A percentile compares a stretch with the other conserved stretches of the same genome.
Conservation (phyloP, 148 eudicot genomes). For the Vaccinium myrtillus region DNA sequence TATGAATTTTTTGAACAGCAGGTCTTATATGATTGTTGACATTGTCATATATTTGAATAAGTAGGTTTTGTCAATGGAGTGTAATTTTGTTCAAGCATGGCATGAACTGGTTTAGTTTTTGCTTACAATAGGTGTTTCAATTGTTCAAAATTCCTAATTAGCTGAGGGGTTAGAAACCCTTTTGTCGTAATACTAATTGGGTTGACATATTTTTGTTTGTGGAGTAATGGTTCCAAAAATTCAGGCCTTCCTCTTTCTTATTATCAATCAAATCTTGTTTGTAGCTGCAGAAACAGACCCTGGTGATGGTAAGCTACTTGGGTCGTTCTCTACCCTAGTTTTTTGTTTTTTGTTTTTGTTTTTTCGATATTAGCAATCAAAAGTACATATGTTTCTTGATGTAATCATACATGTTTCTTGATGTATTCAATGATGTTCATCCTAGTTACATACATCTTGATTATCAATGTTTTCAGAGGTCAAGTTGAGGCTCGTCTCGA, state of each 20-base stretch:
- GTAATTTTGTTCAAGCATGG: background rate
- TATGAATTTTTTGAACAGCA: no score
- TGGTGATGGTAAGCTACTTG: background rate
- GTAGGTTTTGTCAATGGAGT: background rate
- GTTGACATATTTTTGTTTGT: background rate
- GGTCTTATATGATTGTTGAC: no score
- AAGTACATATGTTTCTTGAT: background rate
- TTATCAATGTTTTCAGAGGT: background rate
- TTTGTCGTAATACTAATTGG: background rate
- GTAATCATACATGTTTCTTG: background rate
- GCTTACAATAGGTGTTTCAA: background rate
- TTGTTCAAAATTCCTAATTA: background rate
- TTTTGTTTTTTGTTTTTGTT: background rate
- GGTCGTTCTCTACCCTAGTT: background rate
- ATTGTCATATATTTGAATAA: background rate
- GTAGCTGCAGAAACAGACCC: background rate
- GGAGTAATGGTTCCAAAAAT: background rate
- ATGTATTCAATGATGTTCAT: background rate
- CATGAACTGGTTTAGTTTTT: background rate
- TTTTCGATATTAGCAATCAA: background rate
- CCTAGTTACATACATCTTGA: background rate
- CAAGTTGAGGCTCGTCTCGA: background rate
- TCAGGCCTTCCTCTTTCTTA: background rate
- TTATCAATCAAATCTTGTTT: background rate
- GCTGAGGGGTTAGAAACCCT: background rate